Conservation (phyloP, 257 asterid species). For the Craterostigma plantagineum region DNA sequence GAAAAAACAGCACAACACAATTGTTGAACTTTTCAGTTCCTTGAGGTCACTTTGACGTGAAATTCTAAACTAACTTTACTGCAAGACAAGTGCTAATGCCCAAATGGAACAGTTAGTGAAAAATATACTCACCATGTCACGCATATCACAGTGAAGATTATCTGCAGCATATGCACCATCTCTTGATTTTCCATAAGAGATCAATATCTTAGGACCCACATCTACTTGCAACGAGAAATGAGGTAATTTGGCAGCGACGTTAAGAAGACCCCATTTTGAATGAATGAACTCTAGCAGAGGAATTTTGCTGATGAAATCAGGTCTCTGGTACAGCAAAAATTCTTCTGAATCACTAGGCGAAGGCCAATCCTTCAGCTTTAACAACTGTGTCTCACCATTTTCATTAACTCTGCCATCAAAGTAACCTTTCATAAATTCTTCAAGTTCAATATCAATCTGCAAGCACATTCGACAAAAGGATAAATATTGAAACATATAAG, state of each 20-base stretch:
- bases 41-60: too few species aligned
- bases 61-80: too few species aligned
- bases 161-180: conserved; percentile 51
- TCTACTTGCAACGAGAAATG: conserved; percentile 96
- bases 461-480: conserved; percentile 15
- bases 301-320: conserved; percentile 77
- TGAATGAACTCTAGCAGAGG: conserved; percentile 93
- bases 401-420: conserved; percentile 59
- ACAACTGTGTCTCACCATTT: conserved; percentile 46
- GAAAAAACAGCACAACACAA: conserved; percentile 13
- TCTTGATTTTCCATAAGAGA: conserved; percentile 59
- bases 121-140: conserved; percentile 65
- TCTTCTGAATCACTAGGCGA: conserved; percentile 89
- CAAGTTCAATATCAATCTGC: conserved; percentile 64
- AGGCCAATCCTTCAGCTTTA: conserved; percentile 97
- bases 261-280: conserved; percentile 96
- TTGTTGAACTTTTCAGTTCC: conserved; percentile 9
- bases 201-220: conserved; percentile 82
- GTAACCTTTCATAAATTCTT: conserved; percentile 78
- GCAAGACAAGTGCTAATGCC: too few species aligned
- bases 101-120: conserved; percentile 1
- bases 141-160: conserved; percentile 75
- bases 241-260: conserved; percentile 94
- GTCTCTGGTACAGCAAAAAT: conserved; percentile 80
- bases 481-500: conserved; percentile 9